Conservation (phyloP, 129 eudicot species). For the Apium graveolens region DNA sequence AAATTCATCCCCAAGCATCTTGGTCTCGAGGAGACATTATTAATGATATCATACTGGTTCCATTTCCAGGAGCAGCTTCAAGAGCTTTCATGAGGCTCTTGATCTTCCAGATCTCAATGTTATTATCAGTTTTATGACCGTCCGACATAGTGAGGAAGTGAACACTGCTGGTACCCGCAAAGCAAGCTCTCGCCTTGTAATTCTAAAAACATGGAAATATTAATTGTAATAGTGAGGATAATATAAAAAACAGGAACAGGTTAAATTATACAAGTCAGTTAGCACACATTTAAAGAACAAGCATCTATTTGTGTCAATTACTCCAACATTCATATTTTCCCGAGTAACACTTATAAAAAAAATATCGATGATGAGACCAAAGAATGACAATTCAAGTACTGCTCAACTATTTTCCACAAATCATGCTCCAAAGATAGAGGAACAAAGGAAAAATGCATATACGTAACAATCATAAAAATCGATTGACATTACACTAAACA, state of each 20-base stretch:
- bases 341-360: background rate
- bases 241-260: background rate
- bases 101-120: conserved; percentile 21
- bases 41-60: conserved; percentile 13
- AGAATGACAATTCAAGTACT: background rate
- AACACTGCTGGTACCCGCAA: background rate
- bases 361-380: background rate
- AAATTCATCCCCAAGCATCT: conserved; percentile 19
- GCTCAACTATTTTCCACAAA: background rate
- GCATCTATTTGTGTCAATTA: background rate
- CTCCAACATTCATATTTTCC: background rate
- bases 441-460: background rate
- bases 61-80: conserved; percentile 21
- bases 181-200: background rate
- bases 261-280: background rate
- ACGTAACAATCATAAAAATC: background rate
- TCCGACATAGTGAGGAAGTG: conserved; percentile 8
- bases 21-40: conserved; percentile 15
- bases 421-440: background rate
- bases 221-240: background rate
- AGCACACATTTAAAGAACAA: background rate
- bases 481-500: background rate
- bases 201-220: background rate
- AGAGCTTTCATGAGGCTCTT: conserved; percentile 16
- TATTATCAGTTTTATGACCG: conserved; percentile 12